These are phyloP conservation scores for Sequoiadendron giganteum DNA, from an alignment of 75 land plant genomes.

Conservation along the genomic window DNA sequence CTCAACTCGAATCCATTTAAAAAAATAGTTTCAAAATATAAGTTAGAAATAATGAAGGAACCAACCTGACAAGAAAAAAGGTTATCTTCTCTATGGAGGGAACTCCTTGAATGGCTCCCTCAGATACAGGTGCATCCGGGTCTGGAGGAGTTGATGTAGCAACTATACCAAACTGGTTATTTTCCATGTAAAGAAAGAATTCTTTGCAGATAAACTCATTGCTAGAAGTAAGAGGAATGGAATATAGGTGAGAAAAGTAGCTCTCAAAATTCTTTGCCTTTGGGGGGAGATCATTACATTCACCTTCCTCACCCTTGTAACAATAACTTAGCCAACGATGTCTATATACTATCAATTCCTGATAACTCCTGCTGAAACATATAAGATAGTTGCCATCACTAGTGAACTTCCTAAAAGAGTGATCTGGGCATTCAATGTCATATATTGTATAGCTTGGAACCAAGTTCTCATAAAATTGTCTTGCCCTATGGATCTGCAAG, in stretches of 20 bases:
- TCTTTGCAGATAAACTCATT: conserved; percentile 89
- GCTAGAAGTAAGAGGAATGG: conserved; percentile 57
- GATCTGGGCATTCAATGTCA: conserved; percentile 84
- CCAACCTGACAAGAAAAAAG: conserved; percentile 75
- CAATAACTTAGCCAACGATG: conserved; percentile 77
- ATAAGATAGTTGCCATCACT: conserved; percentile 91
- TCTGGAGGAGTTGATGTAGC: conserved; percentile 86
- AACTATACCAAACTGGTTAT: conserved; percentile 74
- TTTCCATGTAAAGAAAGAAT: conserved; percentile 78
- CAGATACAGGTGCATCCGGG: conserved; percentile 53
- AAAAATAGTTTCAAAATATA: background rate
- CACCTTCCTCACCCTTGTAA: conserved; percentile 50
- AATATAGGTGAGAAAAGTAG: conserved; percentile 73
- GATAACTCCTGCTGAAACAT: conserved; percentile 75
- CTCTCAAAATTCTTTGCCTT: conserved; percentile 82
- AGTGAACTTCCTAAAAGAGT: conserved; percentile 78
- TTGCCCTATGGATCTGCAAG: conserved; percentile 66
- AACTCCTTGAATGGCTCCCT: conserved; percentile 73
- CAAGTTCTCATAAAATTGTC: conserved; percentile 87
- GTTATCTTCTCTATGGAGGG: conserved; percentile 92
- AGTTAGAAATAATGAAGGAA: background rate
- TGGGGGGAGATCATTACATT: conserved; percentile 50
- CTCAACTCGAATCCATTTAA: background rate
- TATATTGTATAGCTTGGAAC: conserved; percentile 85
- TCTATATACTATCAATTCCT: conserved; percentile 84